Percentiles rank a stretch among this genome's conserved stretches.
Conservation (phyloP, 305 asterid genomes). For the Coffea humblotiana region DNA sequence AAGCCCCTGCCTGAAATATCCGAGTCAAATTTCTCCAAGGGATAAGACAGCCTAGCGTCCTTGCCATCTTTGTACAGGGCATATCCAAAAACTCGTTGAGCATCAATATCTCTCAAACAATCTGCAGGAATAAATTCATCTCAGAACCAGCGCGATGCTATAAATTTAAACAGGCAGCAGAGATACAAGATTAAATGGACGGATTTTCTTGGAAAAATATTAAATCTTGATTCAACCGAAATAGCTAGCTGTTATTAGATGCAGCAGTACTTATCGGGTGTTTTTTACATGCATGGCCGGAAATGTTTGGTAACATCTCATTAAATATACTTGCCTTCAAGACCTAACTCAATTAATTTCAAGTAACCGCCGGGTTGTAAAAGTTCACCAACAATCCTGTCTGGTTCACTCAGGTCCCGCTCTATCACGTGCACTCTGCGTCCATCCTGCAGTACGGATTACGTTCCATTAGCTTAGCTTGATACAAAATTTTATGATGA, state of each 20-base stretch:
- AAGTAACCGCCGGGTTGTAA: conserved; percentile 50
- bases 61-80: conserved; percentile 72
- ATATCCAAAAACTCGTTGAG: conserved; percentile 65
- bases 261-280: background rate
- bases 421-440: conserved; percentile 44
- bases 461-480: background rate
- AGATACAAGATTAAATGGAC: background rate
- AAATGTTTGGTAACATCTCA: conserved; percentile 16
- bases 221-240: background rate
- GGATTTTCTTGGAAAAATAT: background rate
- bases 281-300: background rate
- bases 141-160: background rate
- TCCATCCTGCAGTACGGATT: conserved; percentile 31
- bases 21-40: conserved; percentile 54
- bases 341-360: conserved; percentile 44
- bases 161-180: background rate
- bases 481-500: background rate
- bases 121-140: conserved; percentile 29
- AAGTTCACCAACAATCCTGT: conserved; percentile 46
- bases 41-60: conserved; percentile 55
- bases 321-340: conserved; percentile 29
- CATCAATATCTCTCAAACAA: conserved; percentile 61
- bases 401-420: conserved; percentile 40
- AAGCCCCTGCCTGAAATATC: conserved; percentile 74
- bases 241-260: background rate